phyloP scores from a whole-genome alignment of 148 eudicot species.

The Spergularia marina region DNA sequence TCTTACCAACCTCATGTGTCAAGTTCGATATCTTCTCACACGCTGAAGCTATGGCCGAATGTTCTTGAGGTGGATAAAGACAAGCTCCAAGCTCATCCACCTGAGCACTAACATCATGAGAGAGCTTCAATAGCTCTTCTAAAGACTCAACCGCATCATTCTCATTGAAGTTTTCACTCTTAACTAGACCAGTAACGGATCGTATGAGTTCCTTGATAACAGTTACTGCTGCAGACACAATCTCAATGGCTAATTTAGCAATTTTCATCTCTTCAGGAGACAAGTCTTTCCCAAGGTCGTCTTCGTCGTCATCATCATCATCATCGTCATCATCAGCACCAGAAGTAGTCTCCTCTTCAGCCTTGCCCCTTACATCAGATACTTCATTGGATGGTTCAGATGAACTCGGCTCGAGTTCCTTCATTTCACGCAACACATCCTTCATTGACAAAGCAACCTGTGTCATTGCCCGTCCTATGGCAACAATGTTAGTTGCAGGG shows the following conservation, averaged over 20 bases:
- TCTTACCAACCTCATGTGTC: constrained; percentile 46
- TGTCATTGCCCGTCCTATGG: constrained; percentile 82
- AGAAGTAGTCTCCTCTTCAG: constrained; percentile 29
- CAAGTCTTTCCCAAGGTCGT: constrained; percentile 66
- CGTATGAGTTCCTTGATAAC: constrained; percentile 75
- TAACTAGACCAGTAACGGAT: constrained; percentile 56
- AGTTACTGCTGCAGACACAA: constrained; percentile 50
- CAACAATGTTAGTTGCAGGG: constrained; percentile 68
- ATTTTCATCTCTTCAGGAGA: constrained; percentile 81
- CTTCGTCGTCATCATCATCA: constrained; percentile 33
- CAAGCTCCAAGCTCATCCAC: constrained; percentile 92
- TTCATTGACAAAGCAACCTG: constrained; percentile 79
- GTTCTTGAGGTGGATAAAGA: constrained; percentile 91
- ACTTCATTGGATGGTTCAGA: constrained; percentile 20
- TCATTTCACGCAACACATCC: constrained; percentile 89
- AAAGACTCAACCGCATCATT: constrained; percentile 39
- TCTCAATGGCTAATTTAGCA: constrained; percentile 41
- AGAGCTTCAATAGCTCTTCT: constrained; percentile 64
- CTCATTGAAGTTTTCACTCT: constrained; percentile 36
- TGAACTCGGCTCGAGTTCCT: constrained; percentile 66
- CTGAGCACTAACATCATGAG: constrained; percentile 55
- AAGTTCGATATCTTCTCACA: constrained; percentile 36
- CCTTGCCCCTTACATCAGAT: constrained; percentile 33
- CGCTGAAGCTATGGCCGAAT: constrained; percentile 46
- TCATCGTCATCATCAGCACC: background rate